phyloP scores from a whole-genome alignment of 805 yeast species.

The Candida nonsorbophila region DNA sequence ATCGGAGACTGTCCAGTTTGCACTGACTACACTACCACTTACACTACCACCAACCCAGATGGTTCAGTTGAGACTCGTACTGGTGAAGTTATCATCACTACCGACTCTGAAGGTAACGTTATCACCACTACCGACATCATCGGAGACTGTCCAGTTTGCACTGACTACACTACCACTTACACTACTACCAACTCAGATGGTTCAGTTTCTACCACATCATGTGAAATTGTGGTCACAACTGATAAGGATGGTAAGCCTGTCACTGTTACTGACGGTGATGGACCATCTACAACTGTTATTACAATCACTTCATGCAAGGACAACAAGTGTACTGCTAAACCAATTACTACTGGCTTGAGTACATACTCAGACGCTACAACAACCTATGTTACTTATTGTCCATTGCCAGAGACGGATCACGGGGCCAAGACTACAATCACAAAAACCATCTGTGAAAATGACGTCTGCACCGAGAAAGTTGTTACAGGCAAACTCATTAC shows the following conservation, averaged over 20 bases:
- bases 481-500: constrained; percentile 32
- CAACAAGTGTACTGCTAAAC: constrained; percentile 19
- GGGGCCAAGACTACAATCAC: constrained; percentile 30
- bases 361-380: constrained; percentile 22
- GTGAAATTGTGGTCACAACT: constrained; percentile 1
- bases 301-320: constrained; percentile 34
- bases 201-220: constrained; percentile 1
- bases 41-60: constrained; percentile 7
- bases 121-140: constrained; percentile 4
- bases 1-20: constrained; percentile 6
- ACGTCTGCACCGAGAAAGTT: constrained; percentile 20
- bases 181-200: constrained; percentile 7
- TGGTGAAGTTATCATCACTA: constrained; percentile 9
- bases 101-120: constrained; percentile 10
- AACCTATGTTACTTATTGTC: constrained; percentile 28
- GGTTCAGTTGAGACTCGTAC: constrained; percentile 7
- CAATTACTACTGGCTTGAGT: constrained; percentile 31
- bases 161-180: constrained; percentile 8
- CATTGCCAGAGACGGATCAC: too few relatives aligned
- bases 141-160: constrained; percentile 8
- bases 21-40: constrained; percentile 9
- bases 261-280: constrained; percentile 10
- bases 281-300: constrained; percentile 27
- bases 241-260: background rate
- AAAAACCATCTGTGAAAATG: constrained; percentile 30